Evolutionary conservation across 2,329 filamentous ascomycete species (phyloP), one percentile per base, ranked within the genome.

Genomic region (Chrysoporthe austroafricana): DNA sequence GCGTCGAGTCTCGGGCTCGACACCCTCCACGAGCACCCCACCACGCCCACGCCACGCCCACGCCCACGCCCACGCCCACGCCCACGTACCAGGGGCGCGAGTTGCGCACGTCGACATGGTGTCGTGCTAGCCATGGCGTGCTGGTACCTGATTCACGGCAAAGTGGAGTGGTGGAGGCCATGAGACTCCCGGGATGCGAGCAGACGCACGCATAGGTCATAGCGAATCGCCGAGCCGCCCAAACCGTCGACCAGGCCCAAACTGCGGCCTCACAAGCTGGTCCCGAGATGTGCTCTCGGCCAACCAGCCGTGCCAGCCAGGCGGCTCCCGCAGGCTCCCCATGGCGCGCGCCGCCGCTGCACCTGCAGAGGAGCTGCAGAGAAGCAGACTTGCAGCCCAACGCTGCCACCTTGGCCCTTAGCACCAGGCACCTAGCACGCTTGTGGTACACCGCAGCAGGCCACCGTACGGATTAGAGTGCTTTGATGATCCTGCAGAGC

Each of bases 161-260:
- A 50, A 61, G 66, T 42, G 63, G 63, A 52, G 63, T 48, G 58
- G 18, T 39, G 58, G 63, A 54, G 63, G 63, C 54, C 66, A 59
- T 62, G 48, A 44, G 59, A 59, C 57, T 66, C 11, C 58, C 62
- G 48, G 59, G 66, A 36, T 66, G 54, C 64, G 59, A 67, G 16
- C 62, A 64, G 62, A 54, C 48, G 59, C 59, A 61, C 11, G 21
- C 59, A 46, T 43, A 44, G 42, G 43, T 61, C 26, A 56, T 57
- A 64, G 68, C 68, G 68, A 70, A 70, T 70, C 68, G 68, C 68
- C 68, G 68, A 46, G 62, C 62, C 62, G 68, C 66, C 68, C 54
- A 68, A 65, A 48, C 36, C 50, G 66, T 65, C 59, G 62, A 68
- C 68, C 65, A 62, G 66, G 68, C 66, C 68, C 66, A 64, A 21